Conservation (phyloP, 257 asterid genomes). For the Lycium ferocissimum region DNA sequence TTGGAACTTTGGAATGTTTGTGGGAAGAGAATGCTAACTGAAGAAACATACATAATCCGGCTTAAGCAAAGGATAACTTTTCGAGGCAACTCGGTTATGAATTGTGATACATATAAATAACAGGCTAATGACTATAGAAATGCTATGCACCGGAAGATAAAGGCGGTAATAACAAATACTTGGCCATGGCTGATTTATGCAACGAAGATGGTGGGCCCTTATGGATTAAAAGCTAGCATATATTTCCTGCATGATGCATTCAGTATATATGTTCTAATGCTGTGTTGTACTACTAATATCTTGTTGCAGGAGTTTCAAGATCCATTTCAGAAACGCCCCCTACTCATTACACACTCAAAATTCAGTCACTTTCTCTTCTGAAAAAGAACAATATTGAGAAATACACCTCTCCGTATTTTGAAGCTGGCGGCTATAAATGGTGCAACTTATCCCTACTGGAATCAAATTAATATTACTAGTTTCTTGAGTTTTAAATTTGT, state of each 20-base stretch:
- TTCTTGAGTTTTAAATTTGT: neutral
- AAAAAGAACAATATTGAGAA: slow-evolving; percentile 51
- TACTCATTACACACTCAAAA: slow-evolving; percentile 49
- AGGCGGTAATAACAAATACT: neutral
- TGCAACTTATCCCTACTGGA: slow-evolving; percentile 30
- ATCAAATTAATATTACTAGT: neutral
- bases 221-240: neutral
- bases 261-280: neutral
- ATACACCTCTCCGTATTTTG: slow-evolving; percentile 49
- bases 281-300: neutral
- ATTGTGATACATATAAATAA: slow-evolving; percentile 4
- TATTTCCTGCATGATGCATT: neutral
- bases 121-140: neutral
- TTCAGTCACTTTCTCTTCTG: slow-evolving; percentile 56
- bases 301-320: slow-evolving; percentile 33
- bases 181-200: neutral
- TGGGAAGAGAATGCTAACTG: neutral
- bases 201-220: neutral
- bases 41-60: neutral
- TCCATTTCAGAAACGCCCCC: slow-evolving; percentile 58
- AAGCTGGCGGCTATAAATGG: slow-evolving; percentile 85
- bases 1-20: slow-evolving; percentile 16
- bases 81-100: neutral
- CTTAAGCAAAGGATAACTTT: neutral
- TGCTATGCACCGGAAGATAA: neutral